Percentiles rank a stretch among this genome's conserved stretches.
phyloP scores from a whole-genome alignment of 371 early-diverging fungal genomes.

The Circinella minor region DNA sequence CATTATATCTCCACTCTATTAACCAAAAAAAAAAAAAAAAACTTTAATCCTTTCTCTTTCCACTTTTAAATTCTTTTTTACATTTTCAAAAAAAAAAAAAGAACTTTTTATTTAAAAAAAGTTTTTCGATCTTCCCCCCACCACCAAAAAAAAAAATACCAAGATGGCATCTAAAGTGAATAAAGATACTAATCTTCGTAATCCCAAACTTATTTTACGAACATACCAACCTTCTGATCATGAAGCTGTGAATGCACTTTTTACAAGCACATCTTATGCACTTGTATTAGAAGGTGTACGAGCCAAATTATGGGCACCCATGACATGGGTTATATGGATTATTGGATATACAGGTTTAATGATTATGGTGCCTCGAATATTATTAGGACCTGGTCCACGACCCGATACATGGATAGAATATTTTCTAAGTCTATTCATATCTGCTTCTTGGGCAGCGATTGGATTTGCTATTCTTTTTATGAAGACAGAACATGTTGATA shows the following conservation, averaged over 20 bases:
- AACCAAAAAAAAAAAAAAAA: too few relatives aligned
- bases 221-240: constrained; percentile 39
- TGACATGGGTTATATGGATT: constrained; percentile 49
- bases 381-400: background rate
- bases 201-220: constrained; percentile 39
- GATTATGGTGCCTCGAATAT: constrained; percentile 25
- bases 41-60: too few relatives aligned
- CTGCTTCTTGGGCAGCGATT: constrained; percentile 39
- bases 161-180: constrained; percentile 4
- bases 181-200: background rate
- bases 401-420: constrained; percentile 12
- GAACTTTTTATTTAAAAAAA: too few relatives aligned
- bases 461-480: constrained; percentile 37
- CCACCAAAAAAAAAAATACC: too few relatives aligned
- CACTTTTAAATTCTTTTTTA: too few relatives aligned
- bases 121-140: too few relatives aligned
- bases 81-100: too few relatives aligned
- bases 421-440: constrained; percentile 27
- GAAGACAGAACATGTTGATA: constrained; percentile 39
- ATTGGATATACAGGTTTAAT: constrained; percentile 34
- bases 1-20: too few relatives aligned
- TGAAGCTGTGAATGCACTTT: constrained; percentile 34
- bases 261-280: constrained; percentile 30
- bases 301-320: constrained; percentile 44
- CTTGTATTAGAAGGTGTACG: constrained; percentile 50